A percentile compares a stretch with the other conserved stretches of the same genome.
Conservation (phyloP, 805 yeast genomes). For the Sugiyamaella marilandica region DNA sequence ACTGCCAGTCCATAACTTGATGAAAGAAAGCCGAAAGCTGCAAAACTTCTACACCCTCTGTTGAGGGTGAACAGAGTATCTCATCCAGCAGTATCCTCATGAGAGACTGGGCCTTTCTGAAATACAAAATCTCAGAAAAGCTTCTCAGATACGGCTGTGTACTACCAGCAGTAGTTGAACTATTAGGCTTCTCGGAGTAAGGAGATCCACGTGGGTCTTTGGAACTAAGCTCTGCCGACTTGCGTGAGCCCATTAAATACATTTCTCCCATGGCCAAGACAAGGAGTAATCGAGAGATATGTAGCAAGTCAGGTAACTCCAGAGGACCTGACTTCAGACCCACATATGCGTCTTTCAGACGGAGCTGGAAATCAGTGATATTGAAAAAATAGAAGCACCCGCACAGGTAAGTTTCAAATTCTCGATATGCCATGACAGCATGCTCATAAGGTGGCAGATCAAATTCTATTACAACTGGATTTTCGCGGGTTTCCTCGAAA, state of each 20-base stretch:
- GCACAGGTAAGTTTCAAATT: slow-evolving; percentile 16
- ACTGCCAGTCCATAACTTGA: slow-evolving; percentile 19
- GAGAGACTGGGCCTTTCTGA: slow-evolving; percentile 14
- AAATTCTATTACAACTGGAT: slow-evolving; percentile 8
- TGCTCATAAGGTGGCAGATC: slow-evolving; percentile 18
- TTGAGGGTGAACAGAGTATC: slow-evolving; percentile 10
- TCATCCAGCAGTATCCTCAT: slow-evolving; percentile 16
- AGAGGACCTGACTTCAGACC: not conserved
- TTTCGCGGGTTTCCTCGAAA: not conserved
- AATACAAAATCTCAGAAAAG: slow-evolving; percentile 20
- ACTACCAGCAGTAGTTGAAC: not conserved
- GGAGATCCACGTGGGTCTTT: not conserved
- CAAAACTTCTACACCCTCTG: slow-evolving; percentile 18
- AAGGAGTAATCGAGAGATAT: slow-evolving; percentile 17
- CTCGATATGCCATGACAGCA: slow-evolving; percentile 14
- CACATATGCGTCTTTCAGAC: slow-evolving; percentile 15
- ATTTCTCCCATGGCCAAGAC: slow-evolving; percentile 24
- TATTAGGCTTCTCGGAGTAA: not conserved
- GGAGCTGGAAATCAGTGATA: slow-evolving; percentile 10
- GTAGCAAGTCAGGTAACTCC: slow-evolving; percentile 11
- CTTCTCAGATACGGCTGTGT: slow-evolving; percentile 1
- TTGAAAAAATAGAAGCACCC: slow-evolving; percentile 25
- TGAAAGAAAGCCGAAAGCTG: slow-evolving; percentile 20
- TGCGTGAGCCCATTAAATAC: slow-evolving; percentile 15
- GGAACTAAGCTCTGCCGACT: not conserved